These are phyloP conservation scores for Hymenoscyphus infarciens DNA, from an alignment of 2,329 filamentous ascomycete genomes.

Conservation along the genomic window DNA sequence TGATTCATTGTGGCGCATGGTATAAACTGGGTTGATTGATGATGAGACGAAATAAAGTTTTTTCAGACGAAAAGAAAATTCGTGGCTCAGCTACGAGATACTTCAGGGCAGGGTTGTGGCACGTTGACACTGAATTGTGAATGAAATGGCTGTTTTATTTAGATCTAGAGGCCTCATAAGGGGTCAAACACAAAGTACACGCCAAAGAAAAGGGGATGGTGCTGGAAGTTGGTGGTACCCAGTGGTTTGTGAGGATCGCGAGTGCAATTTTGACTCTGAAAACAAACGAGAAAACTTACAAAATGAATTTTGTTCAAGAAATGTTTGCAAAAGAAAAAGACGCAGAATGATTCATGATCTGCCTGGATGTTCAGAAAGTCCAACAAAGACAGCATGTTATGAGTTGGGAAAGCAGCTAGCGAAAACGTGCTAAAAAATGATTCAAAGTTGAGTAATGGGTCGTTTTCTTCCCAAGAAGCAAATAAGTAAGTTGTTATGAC, in stretches of 20 bases:
- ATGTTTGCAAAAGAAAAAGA: not conserved
- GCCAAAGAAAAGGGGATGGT: not conserved
- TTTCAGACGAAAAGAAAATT: not conserved
- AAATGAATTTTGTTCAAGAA: not conserved
- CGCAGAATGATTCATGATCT: not conserved
- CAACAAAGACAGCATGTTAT: not conserved
- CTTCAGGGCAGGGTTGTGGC: not conserved
- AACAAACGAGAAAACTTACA: not conserved
- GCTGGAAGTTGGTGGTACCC: not conserved
- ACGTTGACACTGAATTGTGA: not conserved
- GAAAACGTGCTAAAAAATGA: not conserved
- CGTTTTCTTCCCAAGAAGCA: not conserved
- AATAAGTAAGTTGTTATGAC: not conserved
- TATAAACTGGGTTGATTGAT: not conserved
- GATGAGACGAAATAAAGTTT: not conserved
- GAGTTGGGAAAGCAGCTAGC: not conserved
- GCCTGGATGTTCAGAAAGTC: not conserved
- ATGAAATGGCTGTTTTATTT: not conserved
- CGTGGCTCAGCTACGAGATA: not conserved
- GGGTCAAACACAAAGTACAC: not conserved
- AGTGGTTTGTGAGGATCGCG: not conserved
- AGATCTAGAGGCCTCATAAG: not conserved
- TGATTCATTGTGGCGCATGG: not conserved
- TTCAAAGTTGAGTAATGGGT: not conserved
- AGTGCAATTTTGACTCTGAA: not conserved